Evolutionary conservation across 1,139 yeast genomes (phyloP), one percentile per base, ranked within the genome.

Genomic region (Magnusiomyces ingens): DNA sequence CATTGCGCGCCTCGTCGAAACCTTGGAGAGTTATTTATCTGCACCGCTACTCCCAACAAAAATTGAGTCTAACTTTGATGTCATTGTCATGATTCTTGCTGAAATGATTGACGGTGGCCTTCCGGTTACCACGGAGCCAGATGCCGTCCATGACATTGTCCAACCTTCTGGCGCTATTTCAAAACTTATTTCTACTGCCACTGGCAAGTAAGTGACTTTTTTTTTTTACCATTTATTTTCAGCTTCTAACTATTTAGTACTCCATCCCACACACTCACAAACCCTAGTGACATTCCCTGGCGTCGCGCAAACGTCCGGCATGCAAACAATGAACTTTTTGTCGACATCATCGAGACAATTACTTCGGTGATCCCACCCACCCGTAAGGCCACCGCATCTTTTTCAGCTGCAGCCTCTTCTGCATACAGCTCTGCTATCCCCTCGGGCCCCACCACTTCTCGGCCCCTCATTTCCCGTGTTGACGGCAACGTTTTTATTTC

Each of bases 51-150:
- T 81, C 2, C 68, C 80, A 1, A 68, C 78, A 44, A 83, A 82
- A 60, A 72, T 89, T 13, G 84, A 80, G 59, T 75, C 82, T 45
- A 83, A 85, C 64, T 76, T 76, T 58, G 93, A 86, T 63, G 77
- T 85, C 3, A 70, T 87, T 57, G 76, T 84, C 47, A 70, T 86
- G 59, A 60, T 81, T 53, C 63, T 81, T 59, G 79, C 81, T 60
- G 87, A 87, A 62, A 80, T 88, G 81, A 66, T 90, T 22, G 95
- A 88, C 61, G 84, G 81, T 49, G 93, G 94, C 1, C 74, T 76
- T 22, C 95, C 96, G 0, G 78, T 79, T 59, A 74, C 79, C 50
- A 83, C 91, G 0, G 96, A 89, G 60, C 73, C 82, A 51, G 90
- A 89, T 65, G 77, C 81, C 51, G 68, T 91, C 45, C 74, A 81